Evolutionary conservation across 2,329 filamentous ascomycete genomes (phyloP).

Genomic region (Dothideomycetidae sp.): DNA sequence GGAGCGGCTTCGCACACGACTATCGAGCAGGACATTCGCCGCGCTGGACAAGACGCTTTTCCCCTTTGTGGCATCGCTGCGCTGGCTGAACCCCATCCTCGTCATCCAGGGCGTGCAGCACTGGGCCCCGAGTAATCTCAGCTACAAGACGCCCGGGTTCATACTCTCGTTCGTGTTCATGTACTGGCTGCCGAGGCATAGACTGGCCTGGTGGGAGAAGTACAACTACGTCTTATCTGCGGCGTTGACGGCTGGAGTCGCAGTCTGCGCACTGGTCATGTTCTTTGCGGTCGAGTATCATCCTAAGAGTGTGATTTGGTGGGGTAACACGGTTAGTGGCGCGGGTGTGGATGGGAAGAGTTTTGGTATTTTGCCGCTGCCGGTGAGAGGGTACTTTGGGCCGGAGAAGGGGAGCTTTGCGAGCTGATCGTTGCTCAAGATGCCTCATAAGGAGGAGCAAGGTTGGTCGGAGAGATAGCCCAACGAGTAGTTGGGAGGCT

Average conservation of each 20-base stretch:
- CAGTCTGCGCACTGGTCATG: constrained; percentile 29
- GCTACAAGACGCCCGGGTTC: constrained; percentile 66
- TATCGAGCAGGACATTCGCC: constrained; percentile 13
- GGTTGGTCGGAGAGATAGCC: no score
- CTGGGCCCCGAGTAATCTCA: background rate
- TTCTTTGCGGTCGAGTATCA: constrained; percentile 29
- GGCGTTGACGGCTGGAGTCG: constrained; percentile 29
- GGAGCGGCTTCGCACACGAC: constrained; percentile 19
- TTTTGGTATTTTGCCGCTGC: background rate
- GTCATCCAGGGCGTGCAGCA: constrained; percentile 7
- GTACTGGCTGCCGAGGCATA: constrained; percentile 52
- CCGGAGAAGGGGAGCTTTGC: constrained; percentile 2
- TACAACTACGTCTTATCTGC: no score
- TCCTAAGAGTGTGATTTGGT: background rate
- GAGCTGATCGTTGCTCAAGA: background rate
- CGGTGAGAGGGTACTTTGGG: constrained; percentile 3
- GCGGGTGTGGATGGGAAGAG: background rate
- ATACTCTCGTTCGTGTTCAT: constrained; percentile 61
- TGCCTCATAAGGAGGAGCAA: no score
- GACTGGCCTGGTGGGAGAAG: constrained; percentile 68
- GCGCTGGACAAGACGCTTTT: constrained; percentile 43
- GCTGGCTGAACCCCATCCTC: constrained; percentile 58
- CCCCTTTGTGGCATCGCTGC: constrained; percentile 71
- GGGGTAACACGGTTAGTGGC: background rate
- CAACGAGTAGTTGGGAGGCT: no score